Evolutionary conservation across 1,139 yeast genomes (phyloP).

Genomic region (Yamadazyma trypodendri): DNA sequence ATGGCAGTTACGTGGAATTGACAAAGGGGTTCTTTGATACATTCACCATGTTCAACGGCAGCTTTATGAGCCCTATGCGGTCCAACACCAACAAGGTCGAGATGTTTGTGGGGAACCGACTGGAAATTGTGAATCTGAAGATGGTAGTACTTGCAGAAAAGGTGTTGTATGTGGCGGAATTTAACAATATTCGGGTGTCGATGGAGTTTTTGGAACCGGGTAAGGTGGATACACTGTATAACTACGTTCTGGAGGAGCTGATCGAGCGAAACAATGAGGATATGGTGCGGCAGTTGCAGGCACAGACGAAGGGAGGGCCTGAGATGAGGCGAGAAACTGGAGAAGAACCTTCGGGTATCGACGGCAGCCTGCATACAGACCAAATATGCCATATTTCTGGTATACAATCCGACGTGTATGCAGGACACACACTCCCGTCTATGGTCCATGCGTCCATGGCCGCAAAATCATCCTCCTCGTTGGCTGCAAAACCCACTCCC

Average conservation of each 20-base stretch:
- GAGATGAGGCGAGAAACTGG: too few relatives aligned
- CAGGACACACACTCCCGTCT: too few relatives aligned
- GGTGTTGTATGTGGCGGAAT: slow-evolving; percentile 36
- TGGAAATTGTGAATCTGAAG: slow-evolving; percentile 20
- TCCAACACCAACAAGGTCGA: slow-evolving; percentile 30
- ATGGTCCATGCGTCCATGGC: too few relatives aligned
- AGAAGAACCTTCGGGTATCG: neutral
- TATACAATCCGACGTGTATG: too few relatives aligned
- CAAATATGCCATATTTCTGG: too few relatives aligned
- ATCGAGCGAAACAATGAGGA: slow-evolving; percentile 14
- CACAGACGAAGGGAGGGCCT: slow-evolving; percentile 1
- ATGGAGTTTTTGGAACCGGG: slow-evolving; percentile 38
- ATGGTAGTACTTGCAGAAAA: slow-evolving; percentile 23
- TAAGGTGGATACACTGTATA: slow-evolving; percentile 29
- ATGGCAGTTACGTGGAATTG: slow-evolving; percentile 34
- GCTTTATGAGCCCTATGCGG: slow-evolving; percentile 24
- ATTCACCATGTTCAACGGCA: slow-evolving; percentile 25
- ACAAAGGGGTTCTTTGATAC: slow-evolving; percentile 26
- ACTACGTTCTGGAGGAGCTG: slow-evolving; percentile 24
- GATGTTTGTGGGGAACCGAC: slow-evolving; percentile 30
- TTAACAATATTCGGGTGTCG: slow-evolving; percentile 34
- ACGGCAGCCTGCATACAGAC: neutral
- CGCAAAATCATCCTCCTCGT: too few relatives aligned
- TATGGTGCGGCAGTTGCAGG: neutral
- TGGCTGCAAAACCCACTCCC: neutral